A percentile compares a stretch with the other conserved stretches of the same genome.
Evolutionary conservation across 1,139 yeast species (phyloP).

Genomic region (Taphrina sp.): DNA sequence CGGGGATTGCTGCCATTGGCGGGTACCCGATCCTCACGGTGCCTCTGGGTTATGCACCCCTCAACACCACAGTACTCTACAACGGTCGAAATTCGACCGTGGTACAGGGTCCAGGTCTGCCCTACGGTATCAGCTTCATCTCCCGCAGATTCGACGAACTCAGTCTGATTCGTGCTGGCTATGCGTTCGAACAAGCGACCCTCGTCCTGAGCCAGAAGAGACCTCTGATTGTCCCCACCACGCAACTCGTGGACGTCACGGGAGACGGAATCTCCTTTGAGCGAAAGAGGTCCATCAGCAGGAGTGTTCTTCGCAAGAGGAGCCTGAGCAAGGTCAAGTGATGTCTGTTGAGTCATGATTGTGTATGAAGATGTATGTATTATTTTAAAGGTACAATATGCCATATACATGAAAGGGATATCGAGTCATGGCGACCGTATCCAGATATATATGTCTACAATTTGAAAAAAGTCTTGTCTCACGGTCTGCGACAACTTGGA

Average conservation of each 20-base stretch:
- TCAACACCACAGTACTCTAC: not conserved
- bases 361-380: too few species aligned
- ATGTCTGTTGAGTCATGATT: too few species aligned
- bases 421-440: too few species aligned
- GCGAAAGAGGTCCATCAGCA: too few species aligned
- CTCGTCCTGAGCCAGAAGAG: not conserved
- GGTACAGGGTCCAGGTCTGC: not conserved
- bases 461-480: too few species aligned
- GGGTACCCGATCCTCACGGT: conserved; percentile 6
- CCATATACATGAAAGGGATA: too few species aligned
- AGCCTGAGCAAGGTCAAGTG: too few species aligned
- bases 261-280: too few species aligned
- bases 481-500: too few species aligned
- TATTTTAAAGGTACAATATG: too few species aligned
- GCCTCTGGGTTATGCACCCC: conserved; percentile 3
- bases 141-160: not conserved
- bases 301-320: too few species aligned
- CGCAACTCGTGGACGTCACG: not conserved
- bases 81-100: not conserved
- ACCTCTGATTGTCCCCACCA: not conserved
- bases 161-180: not conserved
- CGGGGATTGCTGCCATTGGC: not conserved
- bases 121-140: not conserved
- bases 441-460: too few species aligned
- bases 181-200: conserved; percentile 3